phyloP scores from a whole-genome alignment of 2,329 filamentous ascomycete genomes.

The Thielaviopsis punctulata region DNA sequence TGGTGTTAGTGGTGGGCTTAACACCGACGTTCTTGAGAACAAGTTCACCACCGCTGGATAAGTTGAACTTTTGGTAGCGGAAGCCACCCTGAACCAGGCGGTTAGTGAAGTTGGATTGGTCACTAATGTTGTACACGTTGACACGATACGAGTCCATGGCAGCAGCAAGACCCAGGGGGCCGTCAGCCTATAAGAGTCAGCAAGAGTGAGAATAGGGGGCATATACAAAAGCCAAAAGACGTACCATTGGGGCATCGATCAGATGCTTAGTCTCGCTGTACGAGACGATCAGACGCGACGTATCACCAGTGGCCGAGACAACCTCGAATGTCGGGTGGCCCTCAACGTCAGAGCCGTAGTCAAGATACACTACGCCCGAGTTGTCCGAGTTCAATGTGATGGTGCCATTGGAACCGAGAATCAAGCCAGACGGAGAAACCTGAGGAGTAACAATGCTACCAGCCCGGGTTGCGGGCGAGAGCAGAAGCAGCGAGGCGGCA shows the following conservation, averaged over 20 bases:
- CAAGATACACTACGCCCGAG: neutral
- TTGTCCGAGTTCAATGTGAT: neutral
- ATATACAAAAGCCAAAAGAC: no score
- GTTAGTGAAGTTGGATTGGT: slow-evolving; percentile 15
- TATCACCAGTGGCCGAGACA: neutral
- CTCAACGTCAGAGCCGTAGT: neutral
- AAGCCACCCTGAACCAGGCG: slow-evolving; percentile 22
- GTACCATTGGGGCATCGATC: neutral
- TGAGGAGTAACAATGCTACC: neutral
- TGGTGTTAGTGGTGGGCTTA: slow-evolving; percentile 12
- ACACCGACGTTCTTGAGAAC: slow-evolving; percentile 17
- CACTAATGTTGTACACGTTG: slow-evolving; percentile 20
- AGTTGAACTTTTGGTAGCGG: slow-evolving; percentile 22
- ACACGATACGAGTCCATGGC: slow-evolving; percentile 22
- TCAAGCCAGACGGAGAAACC: neutral
- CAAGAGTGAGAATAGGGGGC: neutral
- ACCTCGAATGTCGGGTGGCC: neutral
- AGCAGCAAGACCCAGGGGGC: slow-evolving; percentile 20
- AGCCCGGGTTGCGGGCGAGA: neutral
- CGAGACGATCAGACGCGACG: neutral
- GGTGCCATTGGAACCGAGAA: neutral
- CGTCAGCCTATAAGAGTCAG: slow-evolving; percentile 15
- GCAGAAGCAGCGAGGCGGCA: neutral
- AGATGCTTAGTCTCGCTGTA: neutral
- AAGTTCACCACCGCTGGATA: slow-evolving; percentile 18